These are phyloP conservation scores for Apophysomyces sp. DNA, from an alignment of 371 early-diverging fungal species.

Conservation along the genomic window DNA sequence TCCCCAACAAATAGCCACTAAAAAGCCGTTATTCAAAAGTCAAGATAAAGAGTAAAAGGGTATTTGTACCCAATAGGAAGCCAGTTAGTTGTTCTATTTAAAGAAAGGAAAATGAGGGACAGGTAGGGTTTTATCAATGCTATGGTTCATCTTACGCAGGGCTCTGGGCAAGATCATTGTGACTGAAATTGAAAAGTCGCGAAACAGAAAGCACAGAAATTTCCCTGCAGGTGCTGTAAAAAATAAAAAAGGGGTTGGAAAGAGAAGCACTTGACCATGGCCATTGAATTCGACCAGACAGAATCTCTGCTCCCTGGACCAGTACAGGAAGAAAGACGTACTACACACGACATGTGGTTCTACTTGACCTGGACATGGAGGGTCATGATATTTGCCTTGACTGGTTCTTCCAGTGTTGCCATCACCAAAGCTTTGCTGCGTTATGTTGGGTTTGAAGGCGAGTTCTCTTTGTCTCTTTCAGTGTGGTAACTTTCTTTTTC, in stretches of 20 bases:
- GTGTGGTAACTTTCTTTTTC: background rate
- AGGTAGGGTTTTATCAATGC: background rate
- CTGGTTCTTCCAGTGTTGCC: slow-evolving; percentile 42
- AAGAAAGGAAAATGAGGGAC: background rate
- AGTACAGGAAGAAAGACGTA: background rate
- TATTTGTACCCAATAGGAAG: slow-evolving; percentile 24
- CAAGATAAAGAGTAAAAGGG: background rate
- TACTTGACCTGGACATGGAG: slow-evolving; percentile 32
- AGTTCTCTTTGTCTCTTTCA: too few species aligned
- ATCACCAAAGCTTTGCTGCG: slow-evolving; percentile 24
- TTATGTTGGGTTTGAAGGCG: slow-evolving; percentile 8
- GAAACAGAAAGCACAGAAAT: background rate
- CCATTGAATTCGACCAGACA: background rate
- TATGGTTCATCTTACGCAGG: background rate
- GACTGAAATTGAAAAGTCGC: background rate
- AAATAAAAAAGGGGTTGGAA: background rate
- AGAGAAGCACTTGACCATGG: background rate
- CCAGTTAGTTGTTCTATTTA: slow-evolving; percentile 20
- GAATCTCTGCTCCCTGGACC: slow-evolving; percentile 2
- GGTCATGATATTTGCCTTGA: slow-evolving; percentile 35
- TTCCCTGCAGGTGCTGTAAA: background rate
- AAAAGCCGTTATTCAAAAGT: background rate
- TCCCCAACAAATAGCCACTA: slow-evolving; percentile 92
- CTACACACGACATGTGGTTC: background rate
- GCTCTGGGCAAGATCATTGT: background rate